Evolutionary conservation across 139 green algal genomes (phyloP), one percentile per base, ranked within the genome.

Genomic region (Chloropicon primus): DNA sequence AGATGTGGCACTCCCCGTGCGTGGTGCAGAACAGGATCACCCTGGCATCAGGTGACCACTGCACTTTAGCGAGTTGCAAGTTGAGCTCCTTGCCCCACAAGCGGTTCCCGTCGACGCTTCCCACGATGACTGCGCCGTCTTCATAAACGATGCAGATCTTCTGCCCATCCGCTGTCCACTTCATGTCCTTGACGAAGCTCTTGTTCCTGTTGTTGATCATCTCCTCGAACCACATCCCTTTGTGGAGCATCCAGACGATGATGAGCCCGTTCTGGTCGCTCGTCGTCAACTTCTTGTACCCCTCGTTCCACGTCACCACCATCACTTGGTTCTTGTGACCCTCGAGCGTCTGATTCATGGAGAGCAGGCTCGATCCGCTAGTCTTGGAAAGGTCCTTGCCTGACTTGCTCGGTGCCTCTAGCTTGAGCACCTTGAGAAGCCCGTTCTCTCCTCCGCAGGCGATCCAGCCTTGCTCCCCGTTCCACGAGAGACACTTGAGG

Each of bases 171-270:
- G 84, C 79, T 0, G 88, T 92, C 91, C 91, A 96, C 54, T 86
- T 82, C 89, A 96, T 92, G 82, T 92, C 90, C 0, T 74, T 76
- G 24, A 96, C 91, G 0, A 91, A 78, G 27, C 80, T 87, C 82
- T 94, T 92, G 81, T 94, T 92, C 79, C 89, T 92, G 87, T 96
- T 94, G 82, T 96, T 96, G 76, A 94, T 92, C 91, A 96, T 96
- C 81, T 96, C 91, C 82, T 96, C 91, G 75, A 89, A 91, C 91
- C 91, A 96, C 80, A 89, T 87, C 74, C 84, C 86, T 74, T 94
- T 92, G 79, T 92, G 86, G 29, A 92, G 85, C 71, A 88, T 89
- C 91, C 91, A 96, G 73, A 96, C 91, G 73, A 96, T 94, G 82
- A 96, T 94, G 25, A 94, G 84, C 10, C 91, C 91, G 22, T 81